A percentile compares a stretch with the other conserved stretches of the same genome.
phyloP scores from a whole-genome alignment of 129 eudicot species.

The Flaveria trinervia region DNA sequence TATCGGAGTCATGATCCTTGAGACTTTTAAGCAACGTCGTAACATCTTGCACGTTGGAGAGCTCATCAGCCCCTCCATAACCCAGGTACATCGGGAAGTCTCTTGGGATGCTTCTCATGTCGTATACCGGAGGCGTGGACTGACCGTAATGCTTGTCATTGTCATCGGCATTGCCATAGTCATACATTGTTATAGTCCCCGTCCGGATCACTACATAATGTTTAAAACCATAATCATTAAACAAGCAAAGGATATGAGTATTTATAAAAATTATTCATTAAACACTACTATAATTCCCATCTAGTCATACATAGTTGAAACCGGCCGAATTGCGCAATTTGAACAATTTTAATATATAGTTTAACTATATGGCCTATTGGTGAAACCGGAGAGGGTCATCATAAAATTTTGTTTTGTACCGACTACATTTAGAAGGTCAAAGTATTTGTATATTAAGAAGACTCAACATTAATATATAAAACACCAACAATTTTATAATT shows the following conservation, averaged over 20 bases:
- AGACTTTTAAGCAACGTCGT: constrained; percentile 45
- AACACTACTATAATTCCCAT: no score
- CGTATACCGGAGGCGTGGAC: constrained; percentile 63
- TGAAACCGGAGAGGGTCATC: no score
- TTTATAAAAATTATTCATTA: background rate
- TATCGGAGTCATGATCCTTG: constrained; percentile 50
- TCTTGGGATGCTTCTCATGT: constrained; percentile 64
- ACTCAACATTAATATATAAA: no score
- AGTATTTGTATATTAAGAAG: no score
- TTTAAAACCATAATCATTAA: background rate
- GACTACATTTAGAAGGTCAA: no score
- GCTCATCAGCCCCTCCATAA: constrained; percentile 71
- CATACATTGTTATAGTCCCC: constrained; percentile 67
- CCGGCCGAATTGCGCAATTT: no score
- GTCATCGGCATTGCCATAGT: constrained; percentile 51
- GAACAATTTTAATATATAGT: no score
- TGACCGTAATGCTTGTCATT: constrained; percentile 69
- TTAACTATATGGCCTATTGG: background rate
- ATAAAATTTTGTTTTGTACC: no score
- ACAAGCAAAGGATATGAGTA: background rate
- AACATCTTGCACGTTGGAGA: constrained; percentile 76
- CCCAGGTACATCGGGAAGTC: constrained; percentile 71
- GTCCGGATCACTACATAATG: constrained; percentile 57
- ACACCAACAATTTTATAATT: no score
- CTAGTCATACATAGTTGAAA: no score